phyloP scores from a whole-genome alignment of 805 yeast genomes.

The Metschnikowia cerradonensis region DNA sequence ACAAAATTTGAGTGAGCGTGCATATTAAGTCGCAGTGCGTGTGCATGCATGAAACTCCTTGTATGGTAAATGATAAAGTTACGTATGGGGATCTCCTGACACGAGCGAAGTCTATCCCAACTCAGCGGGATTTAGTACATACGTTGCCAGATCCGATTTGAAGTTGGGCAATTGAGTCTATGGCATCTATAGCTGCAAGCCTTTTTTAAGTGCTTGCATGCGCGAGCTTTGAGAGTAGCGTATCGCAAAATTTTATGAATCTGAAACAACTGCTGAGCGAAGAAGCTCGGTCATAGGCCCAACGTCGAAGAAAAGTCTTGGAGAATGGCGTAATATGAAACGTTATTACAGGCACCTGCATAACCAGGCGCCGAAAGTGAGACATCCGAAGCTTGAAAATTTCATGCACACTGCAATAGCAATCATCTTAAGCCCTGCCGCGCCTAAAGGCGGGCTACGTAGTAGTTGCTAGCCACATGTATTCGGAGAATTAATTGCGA shows the following conservation, averaged over 20 bases:
- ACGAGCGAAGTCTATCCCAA: background rate
- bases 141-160: background rate
- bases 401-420: background rate
- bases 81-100: background rate
- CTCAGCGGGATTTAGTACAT: background rate
- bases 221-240: conserved; percentile 1
- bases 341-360: background rate
- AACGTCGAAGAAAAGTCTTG: background rate
- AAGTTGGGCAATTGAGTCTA: background rate
- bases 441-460: background rate
- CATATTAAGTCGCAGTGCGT: background rate
- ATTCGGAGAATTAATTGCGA: background rate
- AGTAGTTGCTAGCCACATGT: background rate
- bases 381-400: background rate
- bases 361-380: background rate
- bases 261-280: background rate
- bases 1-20: background rate
- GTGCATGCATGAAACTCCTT: background rate
- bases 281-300: background rate
- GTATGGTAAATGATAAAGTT: background rate
- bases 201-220: background rate
- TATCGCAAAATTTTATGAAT: background rate
- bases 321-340: background rate
- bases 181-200: background rate
- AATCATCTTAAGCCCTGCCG: background rate